phyloP scores from a whole-genome alignment of 257 asterid species.

The Forsythia viridissima region DNA sequence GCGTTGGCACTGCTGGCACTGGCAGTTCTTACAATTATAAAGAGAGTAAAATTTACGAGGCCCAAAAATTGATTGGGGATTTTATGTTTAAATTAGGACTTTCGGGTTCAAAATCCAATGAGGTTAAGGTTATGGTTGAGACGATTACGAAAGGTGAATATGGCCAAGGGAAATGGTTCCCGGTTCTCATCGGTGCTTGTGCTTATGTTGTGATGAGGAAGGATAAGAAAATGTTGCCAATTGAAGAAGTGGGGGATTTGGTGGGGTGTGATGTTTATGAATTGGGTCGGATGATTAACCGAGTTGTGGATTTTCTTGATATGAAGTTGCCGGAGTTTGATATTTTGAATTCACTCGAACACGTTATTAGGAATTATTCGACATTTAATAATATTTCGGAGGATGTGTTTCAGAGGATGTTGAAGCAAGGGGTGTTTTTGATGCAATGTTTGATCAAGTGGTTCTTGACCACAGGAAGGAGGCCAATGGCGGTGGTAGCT shows the following conservation, averaged over 20 bases:
- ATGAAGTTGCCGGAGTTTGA: constrained; percentile 66
- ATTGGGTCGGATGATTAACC: constrained; percentile 67
- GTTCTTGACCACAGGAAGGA: constrained; percentile 80
- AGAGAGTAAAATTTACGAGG: constrained; percentile 51
- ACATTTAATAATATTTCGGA: constrained; percentile 35
- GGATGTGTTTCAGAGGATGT: constrained; percentile 48
- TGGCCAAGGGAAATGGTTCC: constrained; percentile 76
- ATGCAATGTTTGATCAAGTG: constrained; percentile 87
- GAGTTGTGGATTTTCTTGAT: constrained; percentile 61
- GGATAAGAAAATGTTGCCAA: constrained; percentile 47
- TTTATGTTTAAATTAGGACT: constrained; percentile 45
- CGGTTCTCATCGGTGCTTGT: constrained; percentile 67
- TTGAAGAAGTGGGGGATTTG: constrained; percentile 46
- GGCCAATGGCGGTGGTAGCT: constrained; percentile 79
- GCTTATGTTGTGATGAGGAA: constrained; percentile 67
- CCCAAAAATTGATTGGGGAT: constrained; percentile 53
- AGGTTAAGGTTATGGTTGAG: constrained; percentile 48
- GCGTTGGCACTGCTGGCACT: constrained; percentile 54
- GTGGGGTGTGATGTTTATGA: constrained; percentile 61
- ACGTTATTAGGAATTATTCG: constrained; percentile 33
- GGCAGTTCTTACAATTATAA: constrained; percentile 45
- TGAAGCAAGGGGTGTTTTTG: constrained; percentile 76
- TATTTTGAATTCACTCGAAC: constrained; percentile 51
- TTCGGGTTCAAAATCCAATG: constrained; percentile 37
- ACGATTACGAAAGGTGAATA: constrained; percentile 63